phyloP scores from a whole-genome alignment of 148 eudicot genomes.

The Camellia japonica region DNA sequence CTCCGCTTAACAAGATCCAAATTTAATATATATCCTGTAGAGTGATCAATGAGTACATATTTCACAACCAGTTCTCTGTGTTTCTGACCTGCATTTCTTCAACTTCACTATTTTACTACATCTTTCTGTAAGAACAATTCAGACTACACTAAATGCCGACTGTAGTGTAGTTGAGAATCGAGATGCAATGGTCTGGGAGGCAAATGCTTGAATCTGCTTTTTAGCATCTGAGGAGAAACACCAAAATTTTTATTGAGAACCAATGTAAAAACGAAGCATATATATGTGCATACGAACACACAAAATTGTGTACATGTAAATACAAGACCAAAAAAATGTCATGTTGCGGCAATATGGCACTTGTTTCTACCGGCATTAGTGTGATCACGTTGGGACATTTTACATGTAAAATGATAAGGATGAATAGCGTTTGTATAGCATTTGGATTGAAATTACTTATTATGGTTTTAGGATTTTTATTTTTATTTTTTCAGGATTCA shows the following conservation, averaged over 20 bases:
- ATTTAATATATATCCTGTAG: not conserved
- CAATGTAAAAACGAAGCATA: not conserved
- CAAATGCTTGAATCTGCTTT: constrained; percentile 95
- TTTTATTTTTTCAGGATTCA: too few species aligned
- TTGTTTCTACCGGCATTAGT: not conserved
- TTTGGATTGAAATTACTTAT: too few species aligned
- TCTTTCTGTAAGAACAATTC: constrained; percentile 22
- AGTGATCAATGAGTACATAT: not conserved
- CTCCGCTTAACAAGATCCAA: not conserved
- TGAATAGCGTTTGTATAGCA: too few species aligned
- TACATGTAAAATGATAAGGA: too few species aligned
- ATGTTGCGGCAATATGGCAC: not conserved
- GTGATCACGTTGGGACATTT: not conserved
- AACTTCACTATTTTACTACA: not conserved
- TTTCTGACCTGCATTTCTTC: constrained; percentile 4
- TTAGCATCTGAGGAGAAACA: constrained; percentile 74
- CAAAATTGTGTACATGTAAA: not conserved
- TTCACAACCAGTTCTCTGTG: constrained; percentile 10
- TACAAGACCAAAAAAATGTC: not conserved
- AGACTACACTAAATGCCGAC: constrained; percentile 84
- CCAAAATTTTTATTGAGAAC: not conserved
- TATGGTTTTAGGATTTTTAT: too few species aligned
- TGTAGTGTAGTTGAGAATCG: constrained; percentile 75
- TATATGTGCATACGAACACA: not conserved
- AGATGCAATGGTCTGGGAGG: constrained; percentile 86